Evolutionary conservation across 352 stramenopile species (phyloP).

Genomic region (Pythium oligandrum): DNA sequence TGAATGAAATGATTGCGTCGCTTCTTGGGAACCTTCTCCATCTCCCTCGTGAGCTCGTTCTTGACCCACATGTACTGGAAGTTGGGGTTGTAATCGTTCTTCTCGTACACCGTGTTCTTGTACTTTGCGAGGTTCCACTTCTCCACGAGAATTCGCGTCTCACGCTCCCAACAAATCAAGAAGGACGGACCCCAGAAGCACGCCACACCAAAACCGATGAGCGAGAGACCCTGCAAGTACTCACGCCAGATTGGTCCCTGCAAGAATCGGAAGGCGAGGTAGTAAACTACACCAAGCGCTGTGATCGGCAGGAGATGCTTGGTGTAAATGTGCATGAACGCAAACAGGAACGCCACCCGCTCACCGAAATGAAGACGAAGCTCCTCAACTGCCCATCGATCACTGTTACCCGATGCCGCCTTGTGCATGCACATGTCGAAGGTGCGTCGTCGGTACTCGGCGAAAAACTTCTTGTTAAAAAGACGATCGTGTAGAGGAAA

Average conservation of each 20-base stretch:
- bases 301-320: conserved; percentile 80
- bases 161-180: conserved; percentile 79
- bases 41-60: conserved; percentile 83
- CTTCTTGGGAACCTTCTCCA: conserved; percentile 83
- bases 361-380: conserved; percentile 84
- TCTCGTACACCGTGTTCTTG: conserved; percentile 87
- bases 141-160: conserved; percentile 83
- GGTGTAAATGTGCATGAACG: conserved; percentile 89
- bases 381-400: conserved; percentile 85
- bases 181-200: conserved; percentile 84
- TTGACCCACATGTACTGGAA: conserved; percentile 87
- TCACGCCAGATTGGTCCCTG: conserved; percentile 49
- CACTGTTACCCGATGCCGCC: conserved; percentile 64
- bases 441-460: conserved; percentile 79
- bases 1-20: conserved; percentile 85
- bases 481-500: conserved; percentile 81
- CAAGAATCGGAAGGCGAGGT: conserved; percentile 69
- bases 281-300: conserved; percentile 61
- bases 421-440: conserved; percentile 71
- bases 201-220: conserved; percentile 66
- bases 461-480: conserved; percentile 87
- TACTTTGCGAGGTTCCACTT: conserved; percentile 88
- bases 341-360: conserved; percentile 86
- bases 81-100: conserved; percentile 79
- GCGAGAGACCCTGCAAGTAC: conserved; percentile 65